Conservation (phyloP, 805 yeast genomes). For the Sungouiozyma ichnusensis region DNA sequence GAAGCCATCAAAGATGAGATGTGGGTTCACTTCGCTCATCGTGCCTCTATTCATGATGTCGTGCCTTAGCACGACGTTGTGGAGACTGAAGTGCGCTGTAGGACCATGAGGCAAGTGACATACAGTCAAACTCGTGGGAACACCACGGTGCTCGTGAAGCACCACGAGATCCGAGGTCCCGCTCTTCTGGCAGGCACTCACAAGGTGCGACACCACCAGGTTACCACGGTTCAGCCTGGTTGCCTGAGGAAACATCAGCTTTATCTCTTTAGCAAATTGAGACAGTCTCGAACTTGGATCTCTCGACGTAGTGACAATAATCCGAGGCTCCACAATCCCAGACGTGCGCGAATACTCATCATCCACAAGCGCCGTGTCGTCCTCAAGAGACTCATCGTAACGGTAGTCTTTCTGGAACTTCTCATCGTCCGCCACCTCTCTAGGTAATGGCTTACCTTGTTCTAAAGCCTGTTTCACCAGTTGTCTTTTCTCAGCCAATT, state of each 20-base stretch:
- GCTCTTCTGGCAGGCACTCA: constrained; percentile 69
- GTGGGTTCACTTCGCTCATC: constrained; percentile 88
- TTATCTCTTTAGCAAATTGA: constrained; percentile 89
- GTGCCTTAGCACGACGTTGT: constrained; percentile 89
- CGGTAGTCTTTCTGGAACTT: constrained; percentile 70
- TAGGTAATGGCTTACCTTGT: constrained; percentile 79
- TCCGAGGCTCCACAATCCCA: constrained; percentile 83
- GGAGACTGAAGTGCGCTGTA: constrained; percentile 85
- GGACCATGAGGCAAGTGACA: constrained; percentile 99
- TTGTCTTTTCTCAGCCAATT: constrained; percentile 75
- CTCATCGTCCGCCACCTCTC: constrained; percentile 82
- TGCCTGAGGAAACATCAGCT: constrained; percentile 80
- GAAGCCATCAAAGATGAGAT: constrained; percentile 85
- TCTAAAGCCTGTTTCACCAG: constrained; percentile 82
- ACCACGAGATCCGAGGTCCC: constrained; percentile 77
- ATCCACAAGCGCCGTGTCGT: constrained; percentile 45
- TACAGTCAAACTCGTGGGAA: constrained; percentile 85
- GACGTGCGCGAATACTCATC: constrained; percentile 85
- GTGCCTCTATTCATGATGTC: constrained; percentile 81
- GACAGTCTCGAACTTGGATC: constrained; percentile 76
- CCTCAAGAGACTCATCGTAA: constrained; percentile 66
- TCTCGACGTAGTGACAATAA: constrained; percentile 88
- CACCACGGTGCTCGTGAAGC: constrained; percentile 95
- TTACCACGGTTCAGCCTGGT: constrained; percentile 90
- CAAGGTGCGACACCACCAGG: constrained; percentile 73